These are phyloP conservation scores for Lasiodiplodia theobromae DNA, from an alignment of 2,329 filamentous ascomycete species.

Conservation along the genomic window DNA sequence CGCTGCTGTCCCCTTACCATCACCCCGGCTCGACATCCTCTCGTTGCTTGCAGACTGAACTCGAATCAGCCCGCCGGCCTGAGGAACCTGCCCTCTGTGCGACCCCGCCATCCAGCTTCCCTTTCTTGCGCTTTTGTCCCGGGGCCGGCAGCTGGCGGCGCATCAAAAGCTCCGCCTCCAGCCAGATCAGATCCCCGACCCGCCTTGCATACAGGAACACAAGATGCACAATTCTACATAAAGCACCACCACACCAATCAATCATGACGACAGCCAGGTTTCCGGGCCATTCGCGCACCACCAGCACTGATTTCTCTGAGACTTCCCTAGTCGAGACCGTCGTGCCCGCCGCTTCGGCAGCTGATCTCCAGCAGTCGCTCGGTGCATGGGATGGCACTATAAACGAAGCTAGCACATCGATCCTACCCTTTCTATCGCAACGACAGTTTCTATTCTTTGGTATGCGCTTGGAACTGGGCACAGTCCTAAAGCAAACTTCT, in stretches of 20 bases:
- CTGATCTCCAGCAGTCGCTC: slow-evolving; percentile 49
- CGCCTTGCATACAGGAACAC: slow-evolving; percentile 18
- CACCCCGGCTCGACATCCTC: slow-evolving; percentile 1
- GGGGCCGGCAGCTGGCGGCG: neutral
- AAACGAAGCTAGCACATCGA: slow-evolving; percentile 53
- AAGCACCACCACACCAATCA: slow-evolving; percentile 14
- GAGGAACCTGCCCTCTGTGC: neutral
- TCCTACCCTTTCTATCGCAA: slow-evolving; percentile 65
- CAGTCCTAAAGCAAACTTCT: slow-evolving; percentile 51
- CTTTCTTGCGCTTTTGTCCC: neutral
- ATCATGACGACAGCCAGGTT: slow-evolving; percentile 22
- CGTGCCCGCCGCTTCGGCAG: slow-evolving; percentile 45
- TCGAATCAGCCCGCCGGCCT: slow-evolving; percentile 10
- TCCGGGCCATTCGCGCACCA: slow-evolving; percentile 38
- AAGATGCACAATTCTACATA: slow-evolving; percentile 26
- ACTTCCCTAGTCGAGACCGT: slow-evolving; percentile 49
- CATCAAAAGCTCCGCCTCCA: neutral
- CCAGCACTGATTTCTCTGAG: slow-evolving; percentile 46
- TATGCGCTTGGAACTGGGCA: slow-evolving; percentile 54
- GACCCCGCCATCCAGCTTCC: neutral
- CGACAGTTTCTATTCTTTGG: slow-evolving; percentile 76
- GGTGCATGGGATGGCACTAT: slow-evolving; percentile 53
- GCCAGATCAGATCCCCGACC: slow-evolving; percentile 4
- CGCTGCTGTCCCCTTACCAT: slow-evolving; percentile 25
- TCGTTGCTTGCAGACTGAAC: slow-evolving; percentile 20